Percentiles rank a stretch among this genome's conserved stretches.
Conservation (phyloP, 441 rosid species). For the Syzygium syzygioides region DNA sequence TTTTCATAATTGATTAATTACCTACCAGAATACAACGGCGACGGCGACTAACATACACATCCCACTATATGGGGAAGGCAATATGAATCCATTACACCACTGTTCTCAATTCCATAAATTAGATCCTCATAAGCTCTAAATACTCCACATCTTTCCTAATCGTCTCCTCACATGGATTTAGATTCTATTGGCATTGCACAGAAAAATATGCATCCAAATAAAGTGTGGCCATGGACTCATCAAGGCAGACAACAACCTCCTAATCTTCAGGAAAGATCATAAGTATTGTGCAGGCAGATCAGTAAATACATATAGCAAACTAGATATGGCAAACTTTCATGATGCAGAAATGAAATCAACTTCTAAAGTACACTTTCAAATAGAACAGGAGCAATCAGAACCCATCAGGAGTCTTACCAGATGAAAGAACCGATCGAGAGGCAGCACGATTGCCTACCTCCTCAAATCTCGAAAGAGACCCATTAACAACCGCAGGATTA, state of each 20-base stretch:
- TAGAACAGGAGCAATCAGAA: slow-evolving; percentile 1
- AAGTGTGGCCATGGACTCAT: background rate
- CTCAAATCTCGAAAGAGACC: slow-evolving; percentile 45
- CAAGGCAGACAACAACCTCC: background rate
- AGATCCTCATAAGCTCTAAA: background rate
- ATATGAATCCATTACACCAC: background rate
- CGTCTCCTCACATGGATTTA: background rate
- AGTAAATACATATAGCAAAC: background rate
- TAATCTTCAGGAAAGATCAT: background rate
- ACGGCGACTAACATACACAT: background rate
- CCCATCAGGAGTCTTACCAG: slow-evolving; percentile 60
- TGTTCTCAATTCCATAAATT: background rate
- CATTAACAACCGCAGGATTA: slow-evolving; percentile 34
- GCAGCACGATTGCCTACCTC: slow-evolving; percentile 34
- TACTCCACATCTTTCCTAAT: background rate
- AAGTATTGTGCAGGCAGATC: background rate
- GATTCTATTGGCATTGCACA: background rate
- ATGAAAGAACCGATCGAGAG: slow-evolving; percentile 35
- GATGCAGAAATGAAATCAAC: background rate
- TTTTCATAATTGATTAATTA: background rate
- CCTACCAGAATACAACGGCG: background rate
- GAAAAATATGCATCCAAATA: background rate
- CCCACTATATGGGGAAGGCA: background rate
- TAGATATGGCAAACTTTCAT: background rate
- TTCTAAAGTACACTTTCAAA: background rate